Evolutionary conservation across 1,139 yeast genomes (phyloP).

Genomic region (Scheffersomyces insectosa): DNA sequence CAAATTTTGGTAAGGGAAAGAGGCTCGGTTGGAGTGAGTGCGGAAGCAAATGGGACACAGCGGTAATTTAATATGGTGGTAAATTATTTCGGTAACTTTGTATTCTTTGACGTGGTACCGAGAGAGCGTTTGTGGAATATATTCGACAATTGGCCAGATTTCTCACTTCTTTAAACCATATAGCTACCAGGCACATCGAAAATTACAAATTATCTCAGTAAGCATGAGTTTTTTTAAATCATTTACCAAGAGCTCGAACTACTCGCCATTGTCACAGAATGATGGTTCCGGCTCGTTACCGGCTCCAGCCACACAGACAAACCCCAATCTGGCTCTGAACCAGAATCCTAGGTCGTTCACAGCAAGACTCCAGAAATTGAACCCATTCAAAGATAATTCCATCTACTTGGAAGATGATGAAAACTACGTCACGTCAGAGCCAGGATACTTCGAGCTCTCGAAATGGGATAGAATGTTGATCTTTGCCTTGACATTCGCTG

Average conservation of each 20-base stretch:
- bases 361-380: constrained; percentile 34
- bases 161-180: no score
- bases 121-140: no score
- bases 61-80: no score
- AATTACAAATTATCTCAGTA: no score
- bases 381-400: constrained; percentile 41
- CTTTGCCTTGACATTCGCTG: constrained; percentile 56
- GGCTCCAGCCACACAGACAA: constrained; percentile 37
- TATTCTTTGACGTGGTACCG: background rate
- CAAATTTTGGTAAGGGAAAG: no score
- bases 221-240: constrained; percentile 43
- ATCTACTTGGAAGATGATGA: constrained; percentile 46
- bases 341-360: constrained; percentile 24
- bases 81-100: background rate
- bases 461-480: constrained; percentile 61
- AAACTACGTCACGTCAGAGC: constrained; percentile 45
- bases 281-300: constrained; percentile 40
- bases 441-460: constrained; percentile 51
- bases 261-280: constrained; percentile 34
- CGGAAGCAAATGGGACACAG: no score
- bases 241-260: constrained; percentile 22
- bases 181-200: no score
- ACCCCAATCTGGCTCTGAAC: background rate
- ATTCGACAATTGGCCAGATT: no score
- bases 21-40: no score